Evolutionary conservation across 768 basidiomycete species (phyloP).

Genomic region (Termitomyces sp.): DNA sequence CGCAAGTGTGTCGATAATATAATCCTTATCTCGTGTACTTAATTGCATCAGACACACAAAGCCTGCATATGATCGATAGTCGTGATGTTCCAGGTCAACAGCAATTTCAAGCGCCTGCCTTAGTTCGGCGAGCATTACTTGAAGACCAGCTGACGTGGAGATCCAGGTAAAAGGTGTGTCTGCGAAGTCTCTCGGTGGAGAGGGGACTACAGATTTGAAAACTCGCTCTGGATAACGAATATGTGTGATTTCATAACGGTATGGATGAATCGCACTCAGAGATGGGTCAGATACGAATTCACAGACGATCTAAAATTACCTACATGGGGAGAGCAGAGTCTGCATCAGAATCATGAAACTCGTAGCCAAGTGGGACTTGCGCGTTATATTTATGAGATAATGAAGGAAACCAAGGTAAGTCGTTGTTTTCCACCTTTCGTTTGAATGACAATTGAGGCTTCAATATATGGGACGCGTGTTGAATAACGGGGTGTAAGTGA

Average conservation of each 20-base stretch:
- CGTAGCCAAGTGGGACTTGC: slow-evolving; percentile 73
- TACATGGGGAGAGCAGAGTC: slow-evolving; percentile 22
- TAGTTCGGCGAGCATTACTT: slow-evolving; percentile 64
- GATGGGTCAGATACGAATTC: not conserved
- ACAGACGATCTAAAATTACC: slow-evolving; percentile 6
- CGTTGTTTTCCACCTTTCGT: slow-evolving; percentile 49
- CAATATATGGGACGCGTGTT: slow-evolving; percentile 66
- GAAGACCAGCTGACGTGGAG: slow-evolving; percentile 47
- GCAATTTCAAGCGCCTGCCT: slow-evolving; percentile 72
- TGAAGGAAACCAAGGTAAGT: slow-evolving; percentile 61
- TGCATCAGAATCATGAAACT: slow-evolving; percentile 29
- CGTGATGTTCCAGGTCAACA: slow-evolving; percentile 93
- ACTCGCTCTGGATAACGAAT: slow-evolving; percentile 65
- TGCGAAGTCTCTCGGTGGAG: slow-evolving; percentile 53
- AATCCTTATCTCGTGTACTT: slow-evolving; percentile 80
- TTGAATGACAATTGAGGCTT: slow-evolving; percentile 84
- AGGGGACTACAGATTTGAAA: slow-evolving; percentile 47
- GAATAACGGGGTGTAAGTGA: slow-evolving; percentile 52
- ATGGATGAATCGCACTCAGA: slow-evolving; percentile 57
- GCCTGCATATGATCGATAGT: slow-evolving; percentile 75
- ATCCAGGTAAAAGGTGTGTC: slow-evolving; percentile 70
- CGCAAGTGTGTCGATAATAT: slow-evolving; percentile 76
- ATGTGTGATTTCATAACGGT: slow-evolving; percentile 79
- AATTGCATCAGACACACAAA: slow-evolving; percentile 94
- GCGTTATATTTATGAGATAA: slow-evolving; percentile 80